Conservation (phyloP, 768 basidiomycete genomes). For the Serendipita sp. region DNA sequence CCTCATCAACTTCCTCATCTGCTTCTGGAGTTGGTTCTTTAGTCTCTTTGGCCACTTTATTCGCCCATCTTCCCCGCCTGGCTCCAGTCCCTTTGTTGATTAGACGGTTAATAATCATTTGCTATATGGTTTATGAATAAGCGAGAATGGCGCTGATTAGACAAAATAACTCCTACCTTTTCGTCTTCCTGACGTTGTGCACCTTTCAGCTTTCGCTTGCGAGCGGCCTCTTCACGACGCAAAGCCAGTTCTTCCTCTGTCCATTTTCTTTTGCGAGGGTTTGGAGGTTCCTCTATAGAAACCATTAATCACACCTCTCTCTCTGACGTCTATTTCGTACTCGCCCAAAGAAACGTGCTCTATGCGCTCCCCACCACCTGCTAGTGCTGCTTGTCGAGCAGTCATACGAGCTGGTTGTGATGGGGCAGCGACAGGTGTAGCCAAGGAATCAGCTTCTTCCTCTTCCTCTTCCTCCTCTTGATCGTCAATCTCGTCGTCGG, state of each 20-base stretch:
- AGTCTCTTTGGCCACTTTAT: background rate
- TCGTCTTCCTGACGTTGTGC: conserved; percentile 3
- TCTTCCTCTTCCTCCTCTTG: background rate
- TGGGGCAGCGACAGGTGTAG: background rate
- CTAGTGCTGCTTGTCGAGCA: background rate
- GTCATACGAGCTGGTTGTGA: background rate
- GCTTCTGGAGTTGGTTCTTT: conserved; percentile 2
- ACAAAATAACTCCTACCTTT: background rate
- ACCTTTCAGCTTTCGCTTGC: background rate
- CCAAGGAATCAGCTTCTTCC: background rate
- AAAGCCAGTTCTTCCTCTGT: conserved; percentile 2
- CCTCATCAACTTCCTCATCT: background rate
- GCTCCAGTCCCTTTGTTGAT: conserved; percentile 2
- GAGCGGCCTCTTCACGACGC: conserved; percentile 3
- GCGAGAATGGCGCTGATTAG: too few relatives aligned
- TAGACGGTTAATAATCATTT: conserved; percentile 5
- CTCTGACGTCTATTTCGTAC: background rate
- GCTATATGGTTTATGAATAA: background rate
- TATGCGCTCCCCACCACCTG: background rate
- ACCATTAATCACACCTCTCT: background rate
- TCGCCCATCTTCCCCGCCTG: background rate
- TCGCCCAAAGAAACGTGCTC: conserved; percentile 3
- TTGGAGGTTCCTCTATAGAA: background rate
- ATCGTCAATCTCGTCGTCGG: background rate
- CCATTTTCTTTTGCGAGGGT: conserved; percentile 1